These are phyloP conservation scores for Candida dendrica DNA, from an alignment of 805 yeast species.

Conservation along the genomic window DNA sequence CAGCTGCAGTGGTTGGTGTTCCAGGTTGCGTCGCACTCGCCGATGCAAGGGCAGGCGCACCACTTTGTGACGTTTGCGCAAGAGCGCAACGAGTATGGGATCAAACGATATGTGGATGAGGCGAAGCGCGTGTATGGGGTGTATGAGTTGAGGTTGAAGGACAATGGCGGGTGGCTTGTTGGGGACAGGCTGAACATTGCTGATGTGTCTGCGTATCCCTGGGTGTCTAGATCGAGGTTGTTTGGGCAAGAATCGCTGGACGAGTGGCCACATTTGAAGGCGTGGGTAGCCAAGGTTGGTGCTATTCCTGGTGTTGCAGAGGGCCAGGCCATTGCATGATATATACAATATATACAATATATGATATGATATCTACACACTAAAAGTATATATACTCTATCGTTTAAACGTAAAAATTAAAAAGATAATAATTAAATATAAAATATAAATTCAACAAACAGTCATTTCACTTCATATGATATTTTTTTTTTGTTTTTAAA, in stretches of 20 bases:
- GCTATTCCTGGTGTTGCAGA: constrained; percentile 20
- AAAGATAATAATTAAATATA: too few relatives aligned
- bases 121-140: constrained; percentile 44
- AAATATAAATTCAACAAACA: not conserved
- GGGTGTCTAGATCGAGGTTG: constrained; percentile 38
- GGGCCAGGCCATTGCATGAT: constrained; percentile 14
- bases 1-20: constrained; percentile 44
- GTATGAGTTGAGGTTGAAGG: constrained; percentile 38
- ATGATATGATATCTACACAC: too few relatives aligned
- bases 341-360: too few relatives aligned
- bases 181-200: constrained; percentile 51
- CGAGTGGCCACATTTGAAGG: constrained; percentile 26
- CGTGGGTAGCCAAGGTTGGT: constrained; percentile 31
- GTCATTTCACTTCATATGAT: too few relatives aligned
- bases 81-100: constrained; percentile 43
- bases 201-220: constrained; percentile 41
- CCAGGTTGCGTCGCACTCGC: constrained; percentile 50
- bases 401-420: not conserved
- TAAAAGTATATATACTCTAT: too few relatives aligned
- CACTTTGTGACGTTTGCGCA: constrained; percentile 37
- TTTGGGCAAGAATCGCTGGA: constrained; percentile 3
- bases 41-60: constrained; percentile 44
- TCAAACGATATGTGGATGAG: constrained; percentile 41
- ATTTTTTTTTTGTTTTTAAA: too few relatives aligned
- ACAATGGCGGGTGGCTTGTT: constrained; percentile 45